Evolutionary conservation across 148 eudicot species (phyloP).

Genomic region (Mesembryanthemum crystallinum): DNA sequence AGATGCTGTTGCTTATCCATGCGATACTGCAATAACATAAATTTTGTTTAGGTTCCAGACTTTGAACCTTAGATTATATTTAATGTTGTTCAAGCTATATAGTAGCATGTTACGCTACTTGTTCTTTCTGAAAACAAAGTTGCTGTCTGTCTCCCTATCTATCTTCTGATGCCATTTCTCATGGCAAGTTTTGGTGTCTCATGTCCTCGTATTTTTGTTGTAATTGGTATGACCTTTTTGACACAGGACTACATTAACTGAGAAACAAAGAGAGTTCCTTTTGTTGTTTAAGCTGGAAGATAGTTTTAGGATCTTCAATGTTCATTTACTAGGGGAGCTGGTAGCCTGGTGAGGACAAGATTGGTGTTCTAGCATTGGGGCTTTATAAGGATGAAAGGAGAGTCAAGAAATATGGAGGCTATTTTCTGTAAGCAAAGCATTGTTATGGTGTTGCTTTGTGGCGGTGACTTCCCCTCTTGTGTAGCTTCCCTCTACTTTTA

Average conservation of each 20-base stretch:
- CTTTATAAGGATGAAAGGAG: background rate
- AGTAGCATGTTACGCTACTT: background rate
- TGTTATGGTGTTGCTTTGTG: conserved; percentile 3
- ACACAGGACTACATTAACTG: background rate
- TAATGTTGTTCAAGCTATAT: background rate
- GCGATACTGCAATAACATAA: background rate
- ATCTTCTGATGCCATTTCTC: background rate
- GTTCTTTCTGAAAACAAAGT: background rate
- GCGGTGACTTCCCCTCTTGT: background rate
- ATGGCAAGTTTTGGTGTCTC: background rate
- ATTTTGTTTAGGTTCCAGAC: background rate
- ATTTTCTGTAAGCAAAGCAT: background rate
- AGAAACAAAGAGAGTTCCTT: background rate
- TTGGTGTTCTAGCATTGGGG: background rate
- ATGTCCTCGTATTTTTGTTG: background rate
- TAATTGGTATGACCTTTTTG: background rate
- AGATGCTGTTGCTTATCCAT: background rate
- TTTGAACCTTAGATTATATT: background rate
- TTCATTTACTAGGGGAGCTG: background rate
- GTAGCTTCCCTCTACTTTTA: background rate
- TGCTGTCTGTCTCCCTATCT: background rate
- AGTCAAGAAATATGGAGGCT: background rate
- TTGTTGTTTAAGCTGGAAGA: background rate
- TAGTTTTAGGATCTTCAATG: background rate
- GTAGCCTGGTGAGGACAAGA: conserved; percentile 1